Conservation (phyloP, 2,329 filamentous ascomycete species). For the Xylaria sp. region DNA sequence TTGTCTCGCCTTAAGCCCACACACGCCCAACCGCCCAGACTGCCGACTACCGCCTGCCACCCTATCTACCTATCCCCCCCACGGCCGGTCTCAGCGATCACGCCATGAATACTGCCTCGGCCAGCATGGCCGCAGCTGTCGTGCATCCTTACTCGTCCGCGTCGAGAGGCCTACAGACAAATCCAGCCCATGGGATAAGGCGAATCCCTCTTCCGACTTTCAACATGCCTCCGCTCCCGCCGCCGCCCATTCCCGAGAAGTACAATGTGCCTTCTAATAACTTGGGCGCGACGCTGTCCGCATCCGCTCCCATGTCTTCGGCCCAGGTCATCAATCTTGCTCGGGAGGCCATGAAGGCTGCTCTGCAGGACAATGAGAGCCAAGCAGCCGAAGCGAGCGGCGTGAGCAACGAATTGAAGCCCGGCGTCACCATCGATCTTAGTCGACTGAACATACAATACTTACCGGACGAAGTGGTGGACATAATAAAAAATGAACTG, state of each 20-base stretch:
- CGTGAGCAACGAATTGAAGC: constrained; percentile 69
- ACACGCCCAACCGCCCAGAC: constrained; percentile 24
- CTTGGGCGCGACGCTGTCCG: constrained; percentile 59
- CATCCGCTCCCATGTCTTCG: constrained; percentile 65
- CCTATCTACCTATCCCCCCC: neutral
- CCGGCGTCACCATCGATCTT: constrained; percentile 80
- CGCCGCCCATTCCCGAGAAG: constrained; percentile 61
- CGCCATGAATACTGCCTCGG: constrained; percentile 47
- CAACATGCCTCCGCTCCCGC: constrained; percentile 55
- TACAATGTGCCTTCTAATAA: constrained; percentile 46
- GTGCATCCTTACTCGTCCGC: constrained; percentile 46
- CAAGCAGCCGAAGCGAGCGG: constrained; percentile 70
- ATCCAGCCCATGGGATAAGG: constrained; percentile 46
- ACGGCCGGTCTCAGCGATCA: constrained; percentile 12
- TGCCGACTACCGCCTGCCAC: neutral
- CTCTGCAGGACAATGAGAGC: constrained; percentile 71
- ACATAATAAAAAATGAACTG: constrained; percentile 77
- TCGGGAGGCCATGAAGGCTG: constrained; percentile 73
- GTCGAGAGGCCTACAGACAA: constrained; percentile 46
- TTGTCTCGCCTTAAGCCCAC: constrained; percentile 28
- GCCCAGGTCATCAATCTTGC: constrained; percentile 73
- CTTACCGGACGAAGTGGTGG: constrained; percentile 77
- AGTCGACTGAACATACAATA: constrained; percentile 78
- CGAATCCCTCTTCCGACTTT: constrained; percentile 47
- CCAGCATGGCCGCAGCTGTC: constrained; percentile 47